Base-by-base conservation (phyloP, 2,329 filamentous ascomycete species). In the Fusarium pseudocircinatum region DNA sequence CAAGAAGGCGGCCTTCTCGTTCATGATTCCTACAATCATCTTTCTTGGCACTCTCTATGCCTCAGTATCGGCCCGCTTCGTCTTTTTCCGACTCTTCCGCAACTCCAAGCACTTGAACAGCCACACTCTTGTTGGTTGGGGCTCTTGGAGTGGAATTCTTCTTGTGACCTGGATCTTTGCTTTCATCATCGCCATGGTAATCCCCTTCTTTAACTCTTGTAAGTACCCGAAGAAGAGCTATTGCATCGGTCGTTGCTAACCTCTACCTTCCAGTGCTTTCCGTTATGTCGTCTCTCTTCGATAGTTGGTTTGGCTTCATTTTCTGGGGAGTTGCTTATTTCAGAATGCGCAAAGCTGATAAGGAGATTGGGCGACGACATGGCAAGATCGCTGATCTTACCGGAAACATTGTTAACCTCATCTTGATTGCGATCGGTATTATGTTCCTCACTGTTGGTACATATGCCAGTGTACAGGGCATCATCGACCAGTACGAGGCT, bases 1-100 rank as follows among this genome's bases (percentile, higher is more conserved):
- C 84, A 95, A 96, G 84, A 97, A 97, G 85, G 88, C 96, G 5
- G 89, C 94, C 1, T 98, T 97, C 83, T 95, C 93, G 18, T 97
- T 98, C 85, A 97, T 97, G 95, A 93, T 98, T 37, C 95, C 95
- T 0, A 98, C 95, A 0, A 88, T 98, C 73, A 94, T 98, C 79
- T 98, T 98, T 85, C 84, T 98, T 9, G 95, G 95, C 13, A 94
- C 97, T 1, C 83, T 98, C 24, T 98, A 98, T 80, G 95, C 95
- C 20, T 96, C 94, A 0, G 94, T 98, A 4, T 95, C 94, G 8
- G 93, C 93, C 2, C 92, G 95, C 36, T 97, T 98, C 84, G 85
- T 98, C 78, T 97, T 97, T 85, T 97, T 97, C 88, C 93, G 94
- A 72, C 80, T 96, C 24, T 97, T 97, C 82, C 90, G 92, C 64